Evolutionary conservation across 192 early-diverging fungal species (phyloP).

Genomic region (Podila horticola): DNA sequence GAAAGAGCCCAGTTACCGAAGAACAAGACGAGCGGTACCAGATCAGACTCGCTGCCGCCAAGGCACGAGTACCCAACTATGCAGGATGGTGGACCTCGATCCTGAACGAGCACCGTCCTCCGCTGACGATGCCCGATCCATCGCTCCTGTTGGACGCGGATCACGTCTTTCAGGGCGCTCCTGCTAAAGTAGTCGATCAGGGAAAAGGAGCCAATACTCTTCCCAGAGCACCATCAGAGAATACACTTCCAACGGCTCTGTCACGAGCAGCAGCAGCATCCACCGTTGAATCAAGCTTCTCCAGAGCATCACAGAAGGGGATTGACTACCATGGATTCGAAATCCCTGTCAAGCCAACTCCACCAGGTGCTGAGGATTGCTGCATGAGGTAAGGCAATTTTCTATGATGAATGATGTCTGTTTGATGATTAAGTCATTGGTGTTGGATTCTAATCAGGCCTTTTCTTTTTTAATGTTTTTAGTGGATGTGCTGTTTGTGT

Average conservation of each 20-base stretch:
- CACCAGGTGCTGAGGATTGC: slow-evolving; percentile 46
- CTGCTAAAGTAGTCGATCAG: not conserved
- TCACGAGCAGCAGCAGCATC: slow-evolving; percentile 10
- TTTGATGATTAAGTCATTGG: not conserved
- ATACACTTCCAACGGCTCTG: slow-evolving; percentile 26
- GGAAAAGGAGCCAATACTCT: slow-evolving; percentile 16
- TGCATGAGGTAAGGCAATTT: slow-evolving; percentile 42
- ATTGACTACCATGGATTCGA: slow-evolving; percentile 32
- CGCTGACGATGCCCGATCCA: slow-evolving; percentile 17
- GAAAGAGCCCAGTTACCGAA: not conserved
- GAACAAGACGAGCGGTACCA: not conserved
- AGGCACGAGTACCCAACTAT: slow-evolving; percentile 34
- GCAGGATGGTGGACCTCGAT: slow-evolving; percentile 48
- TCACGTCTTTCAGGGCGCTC: slow-evolving; percentile 29
- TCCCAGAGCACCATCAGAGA: not conserved
- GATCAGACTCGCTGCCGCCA: slow-evolving; percentile 13
- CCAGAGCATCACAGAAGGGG: slow-evolving; percentile 1
- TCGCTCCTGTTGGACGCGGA: slow-evolving; percentile 1
- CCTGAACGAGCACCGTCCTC: slow-evolving; percentile 18
- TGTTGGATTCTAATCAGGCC: not conserved
- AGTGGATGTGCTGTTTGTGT: slow-evolving; percentile 48
- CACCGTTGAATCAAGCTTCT: slow-evolving; percentile 11
- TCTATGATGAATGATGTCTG: not conserved
- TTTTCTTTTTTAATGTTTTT: not conserved
- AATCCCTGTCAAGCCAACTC: slow-evolving; percentile 33